phyloP scores from a whole-genome alignment of 768 basidiomycete genomes.

The Naganishia vishniacii region DNA sequence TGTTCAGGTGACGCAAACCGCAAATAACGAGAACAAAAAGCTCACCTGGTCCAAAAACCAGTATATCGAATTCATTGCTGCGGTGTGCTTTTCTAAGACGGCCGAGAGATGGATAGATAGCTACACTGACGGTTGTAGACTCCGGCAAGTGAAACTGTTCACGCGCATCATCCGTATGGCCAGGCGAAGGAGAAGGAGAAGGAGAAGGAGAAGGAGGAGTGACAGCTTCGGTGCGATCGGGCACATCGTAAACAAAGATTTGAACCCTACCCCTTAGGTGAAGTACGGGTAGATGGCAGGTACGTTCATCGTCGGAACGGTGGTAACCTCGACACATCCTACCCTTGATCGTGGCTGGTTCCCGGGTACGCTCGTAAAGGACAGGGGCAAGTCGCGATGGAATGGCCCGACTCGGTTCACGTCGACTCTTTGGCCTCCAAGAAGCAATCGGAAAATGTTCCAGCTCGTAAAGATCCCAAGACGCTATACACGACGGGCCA shows the following conservation, averaged over 20 bases:
- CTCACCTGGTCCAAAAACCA: conserved; percentile 27
- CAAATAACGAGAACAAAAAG: background rate
- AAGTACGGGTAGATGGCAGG: too few species aligned
- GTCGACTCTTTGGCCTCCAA: background rate
- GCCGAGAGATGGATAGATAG: background rate
- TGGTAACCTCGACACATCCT: too few species aligned
- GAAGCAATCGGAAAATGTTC: background rate
- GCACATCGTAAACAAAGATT: conserved; percentile 17
- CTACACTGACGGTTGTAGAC: too few species aligned
- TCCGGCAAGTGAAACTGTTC: too few species aligned
- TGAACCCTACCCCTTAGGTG: background rate
- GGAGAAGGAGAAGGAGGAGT: too few species aligned
- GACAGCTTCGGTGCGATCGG: conserved; percentile 1
- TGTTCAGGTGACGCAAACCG: too few species aligned
- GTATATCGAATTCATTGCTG: background rate
- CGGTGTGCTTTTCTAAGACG: background rate
- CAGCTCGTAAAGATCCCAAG: background rate
- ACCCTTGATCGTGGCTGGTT: too few species aligned
- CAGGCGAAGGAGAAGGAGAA: too few species aligned
- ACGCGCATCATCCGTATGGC: too few species aligned
- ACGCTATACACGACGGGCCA: conserved; percentile 1
- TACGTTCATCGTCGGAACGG: too few species aligned
- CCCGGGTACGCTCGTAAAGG: too few species aligned
- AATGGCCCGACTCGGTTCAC: conserved; percentile 17
- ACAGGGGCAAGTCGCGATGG: background rate